phyloP scores from a whole-genome alignment of 1,284 basidiomycete genomes.

The Cutaneotrichosporon cyanovorans region DNA sequence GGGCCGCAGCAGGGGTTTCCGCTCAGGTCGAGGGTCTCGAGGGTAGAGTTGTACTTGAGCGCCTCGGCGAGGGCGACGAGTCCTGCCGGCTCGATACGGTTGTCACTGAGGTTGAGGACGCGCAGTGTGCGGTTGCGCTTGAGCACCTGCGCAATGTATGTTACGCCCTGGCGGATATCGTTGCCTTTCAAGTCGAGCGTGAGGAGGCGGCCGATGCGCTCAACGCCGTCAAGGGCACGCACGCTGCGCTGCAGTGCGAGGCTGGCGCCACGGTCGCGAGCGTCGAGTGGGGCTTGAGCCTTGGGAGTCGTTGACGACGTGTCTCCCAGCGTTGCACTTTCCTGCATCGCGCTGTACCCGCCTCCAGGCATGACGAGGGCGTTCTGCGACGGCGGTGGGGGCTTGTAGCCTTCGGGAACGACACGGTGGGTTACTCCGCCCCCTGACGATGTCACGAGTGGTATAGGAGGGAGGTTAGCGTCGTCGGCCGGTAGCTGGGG shows the following conservation, averaged over 20 bases:
- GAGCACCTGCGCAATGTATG: constrained; percentile 86
- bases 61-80: constrained; percentile 80
- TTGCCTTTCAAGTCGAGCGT: constrained; percentile 89
- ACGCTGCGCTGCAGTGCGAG: constrained; percentile 55
- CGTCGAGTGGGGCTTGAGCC: too few species aligned
- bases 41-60: constrained; percentile 88
- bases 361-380: constrained; percentile 30
- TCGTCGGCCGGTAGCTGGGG: constrained; percentile 17
- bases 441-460: constrained; percentile 57
- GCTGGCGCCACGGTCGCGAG: constrained; percentile 20
- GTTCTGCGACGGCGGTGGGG: constrained; percentile 30
- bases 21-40: constrained; percentile 89
- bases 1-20: constrained; percentile 90
- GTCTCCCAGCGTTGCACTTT: constrained; percentile 11
- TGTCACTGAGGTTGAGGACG: constrained; percentile 87
- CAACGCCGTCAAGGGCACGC: constrained; percentile 73
- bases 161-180: constrained; percentile 78
- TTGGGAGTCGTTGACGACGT: too few species aligned
- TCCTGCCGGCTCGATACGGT: constrained; percentile 77
- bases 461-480: constrained; percentile 29
- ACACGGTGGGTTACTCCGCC: constrained; percentile 72
- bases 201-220: constrained; percentile 71
- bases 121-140: constrained; percentile 93
- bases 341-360: constrained; percentile 31
- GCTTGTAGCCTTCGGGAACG: constrained; percentile 42